Evolutionary conservation across 176 grass and related monocot species (phyloP).

Genomic region (Oryza glaberrima): DNA sequence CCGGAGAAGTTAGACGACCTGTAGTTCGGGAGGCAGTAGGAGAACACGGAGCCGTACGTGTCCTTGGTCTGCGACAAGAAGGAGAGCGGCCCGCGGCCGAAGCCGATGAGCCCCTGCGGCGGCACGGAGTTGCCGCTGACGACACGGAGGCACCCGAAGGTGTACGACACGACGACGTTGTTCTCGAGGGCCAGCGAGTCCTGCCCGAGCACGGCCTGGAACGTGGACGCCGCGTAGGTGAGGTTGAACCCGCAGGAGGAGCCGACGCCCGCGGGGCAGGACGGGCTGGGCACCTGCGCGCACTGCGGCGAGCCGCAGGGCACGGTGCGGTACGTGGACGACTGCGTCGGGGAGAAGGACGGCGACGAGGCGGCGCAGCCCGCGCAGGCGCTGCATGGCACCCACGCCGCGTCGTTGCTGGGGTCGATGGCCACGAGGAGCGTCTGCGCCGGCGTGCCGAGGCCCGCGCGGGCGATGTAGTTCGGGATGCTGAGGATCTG

Average conservation of each 20-base stretch:
- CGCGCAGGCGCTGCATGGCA: slow-evolving; percentile 63
- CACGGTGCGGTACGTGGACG: slow-evolving; percentile 53
- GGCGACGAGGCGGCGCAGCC: slow-evolving; percentile 50
- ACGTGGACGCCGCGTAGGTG: slow-evolving; percentile 57
- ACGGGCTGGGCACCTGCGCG: slow-evolving; percentile 52
- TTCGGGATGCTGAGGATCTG: slow-evolving; percentile 73
- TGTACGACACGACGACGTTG: slow-evolving; percentile 45
- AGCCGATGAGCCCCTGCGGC: slow-evolving; percentile 74
- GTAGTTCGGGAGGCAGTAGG: slow-evolving; percentile 87
- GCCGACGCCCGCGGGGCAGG: slow-evolving; percentile 37
- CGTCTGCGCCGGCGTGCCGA: slow-evolving; percentile 65
- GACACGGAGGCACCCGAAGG: slow-evolving; percentile 69
- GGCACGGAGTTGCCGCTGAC: slow-evolving; percentile 55
- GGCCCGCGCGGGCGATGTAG: slow-evolving; percentile 70
- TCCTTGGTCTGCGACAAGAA: slow-evolving; percentile 70
- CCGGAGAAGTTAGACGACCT: slow-evolving; percentile 78
- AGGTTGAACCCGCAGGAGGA: slow-evolving; percentile 68
- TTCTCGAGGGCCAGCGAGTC: slow-evolving; percentile 58
- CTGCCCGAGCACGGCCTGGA: slow-evolving; percentile 63
- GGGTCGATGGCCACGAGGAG: slow-evolving; percentile 81
- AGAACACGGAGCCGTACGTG: slow-evolving; percentile 66
- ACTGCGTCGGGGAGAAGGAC: slow-evolving; percentile 50
- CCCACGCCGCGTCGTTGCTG: slow-evolving; percentile 80
- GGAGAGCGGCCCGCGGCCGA: slow-evolving; percentile 74
- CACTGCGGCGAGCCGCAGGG: slow-evolving; percentile 61